Evolutionary conservation across 1,284 basidiomycete species (phyloP), one percentile per base, ranked within the genome.

Genomic region (Porphyrellus sp.): DNA sequence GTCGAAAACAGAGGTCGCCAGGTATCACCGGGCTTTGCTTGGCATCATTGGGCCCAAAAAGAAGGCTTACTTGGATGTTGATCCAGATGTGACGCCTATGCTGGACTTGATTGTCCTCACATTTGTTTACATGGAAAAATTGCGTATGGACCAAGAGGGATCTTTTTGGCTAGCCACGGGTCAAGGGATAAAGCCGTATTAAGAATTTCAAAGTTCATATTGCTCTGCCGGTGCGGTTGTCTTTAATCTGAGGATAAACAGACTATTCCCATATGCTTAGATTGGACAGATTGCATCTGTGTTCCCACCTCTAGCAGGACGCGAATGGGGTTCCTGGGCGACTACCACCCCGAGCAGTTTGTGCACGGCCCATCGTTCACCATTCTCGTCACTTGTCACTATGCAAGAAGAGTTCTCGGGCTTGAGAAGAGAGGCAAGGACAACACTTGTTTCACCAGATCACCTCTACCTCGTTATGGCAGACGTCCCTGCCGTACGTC

Each of bases 81-180:
- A 59, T 35, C 63, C 65, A 5, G 52, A 62, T 13, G 70, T 63
- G 12, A 70, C 70, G 52, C 62, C 65, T 21, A 74, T 76, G 55
- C 23, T 72, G 16, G 65, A 74, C 33, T 53, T 66, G 12, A 59
- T 77, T 30, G 34, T 75, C n/a, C 55, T 75, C 20, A 75, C 72
- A 6, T 77, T 75, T 44, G 61, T 74, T 33, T 75, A 70, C 24
- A 57, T 72, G 21, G 70, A 74, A 46, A 70, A 70, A 41, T 33
- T 69, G 18, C 61, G 72, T 21, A 63, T 55, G 57, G 64, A 70
- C 34, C 56, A 30, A 43, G 65, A 69, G 42, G 21, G 1, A 20
- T n/a, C n/a, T n/a, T n/a, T n/a, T n/a, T n/a, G n/a, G n/a, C n/a
- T n/a, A n/a, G n/a, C n/a, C n/a, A n/a, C n/a, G n/a, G n/a, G n/a